A percentile compares a stretch with the other conserved stretches of the same genome.
These are phyloP conservation scores for Fusarium nisikadoi DNA, from an alignment of 2,329 filamentous ascomycete species.

Conservation along the genomic window DNA sequence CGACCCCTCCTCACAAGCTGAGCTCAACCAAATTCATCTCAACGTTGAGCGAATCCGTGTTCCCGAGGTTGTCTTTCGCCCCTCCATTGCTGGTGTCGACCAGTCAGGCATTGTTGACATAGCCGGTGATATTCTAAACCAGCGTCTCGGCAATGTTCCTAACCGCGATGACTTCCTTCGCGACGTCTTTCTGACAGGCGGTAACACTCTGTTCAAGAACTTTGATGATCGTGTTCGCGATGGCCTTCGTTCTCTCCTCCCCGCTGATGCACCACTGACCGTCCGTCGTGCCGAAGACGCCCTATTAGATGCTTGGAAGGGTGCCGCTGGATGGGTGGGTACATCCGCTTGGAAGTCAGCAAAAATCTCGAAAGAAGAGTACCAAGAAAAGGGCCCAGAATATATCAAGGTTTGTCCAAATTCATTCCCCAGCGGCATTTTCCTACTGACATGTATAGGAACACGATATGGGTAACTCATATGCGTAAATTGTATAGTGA, in stretches of 20 bases:
- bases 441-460: conserved; percentile 57
- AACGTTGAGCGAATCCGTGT: conserved; percentile 97
- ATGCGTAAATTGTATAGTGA: conserved; percentile 51
- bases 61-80: conserved; percentile 92
- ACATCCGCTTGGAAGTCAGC: conserved; percentile 68
- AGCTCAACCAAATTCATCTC: conserved; percentile 90
- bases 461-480: conserved; percentile 73
- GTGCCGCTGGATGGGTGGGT: conserved; percentile 86
- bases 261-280: conserved; percentile 72
- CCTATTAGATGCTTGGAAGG: conserved; percentile 90
- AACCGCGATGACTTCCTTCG: conserved; percentile 76
- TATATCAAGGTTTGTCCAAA: conserved; percentile 80
- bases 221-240: conserved; percentile 84
- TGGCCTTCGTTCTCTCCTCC: conserved; percentile 78
- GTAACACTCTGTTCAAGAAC: conserved; percentile 84
- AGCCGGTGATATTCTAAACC: conserved; percentile 86
- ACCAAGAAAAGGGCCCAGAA: conserved; percentile 89
- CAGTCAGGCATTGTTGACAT: conserved; percentile 96
- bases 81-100: conserved; percentile 89
- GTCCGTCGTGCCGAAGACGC: conserved; percentile 81
- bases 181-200: conserved; percentile 95
- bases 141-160: conserved; percentile 72
- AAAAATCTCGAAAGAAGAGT: conserved; percentile 83
- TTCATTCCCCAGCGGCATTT: neutral
- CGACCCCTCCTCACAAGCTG: conserved; percentile 78